Conservation (phyloP, 495 filamentous ascomycete species). For the Daldinia loculata region DNA sequence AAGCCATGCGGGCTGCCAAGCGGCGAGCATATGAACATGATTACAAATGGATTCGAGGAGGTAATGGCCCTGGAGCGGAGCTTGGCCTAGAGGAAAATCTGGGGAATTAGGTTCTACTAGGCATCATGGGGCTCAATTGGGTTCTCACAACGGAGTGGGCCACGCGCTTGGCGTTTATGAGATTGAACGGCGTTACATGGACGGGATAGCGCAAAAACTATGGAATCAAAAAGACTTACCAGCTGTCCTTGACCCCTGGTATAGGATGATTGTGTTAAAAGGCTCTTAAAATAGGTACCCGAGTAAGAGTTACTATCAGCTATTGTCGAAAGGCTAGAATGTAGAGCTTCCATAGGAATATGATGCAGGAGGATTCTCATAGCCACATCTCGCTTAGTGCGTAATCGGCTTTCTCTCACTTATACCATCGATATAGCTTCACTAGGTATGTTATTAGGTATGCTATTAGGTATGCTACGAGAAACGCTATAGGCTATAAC, state of each 20-base stretch:
- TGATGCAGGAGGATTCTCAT: slow-evolving; percentile 25
- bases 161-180: slow-evolving; percentile 39
- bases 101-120: slow-evolving; percentile 22
- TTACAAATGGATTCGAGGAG: slow-evolving; percentile 69
- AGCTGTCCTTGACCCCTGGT: slow-evolving; percentile 6
- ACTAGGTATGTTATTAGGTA: not conserved
- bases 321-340: slow-evolving; percentile 19
- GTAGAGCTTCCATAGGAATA: slow-evolving; percentile 36
- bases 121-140: slow-evolving; percentile 29
- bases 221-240: slow-evolving; percentile 17
- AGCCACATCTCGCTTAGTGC: slow-evolving; percentile 10
- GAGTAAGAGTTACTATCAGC: slow-evolving; percentile 9
- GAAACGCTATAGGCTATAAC: slow-evolving; percentile 19
- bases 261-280: slow-evolving; percentile 9
- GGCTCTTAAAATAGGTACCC: slow-evolving; percentile 22
- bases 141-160: slow-evolving; percentile 18
- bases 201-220: slow-evolving; percentile 29
- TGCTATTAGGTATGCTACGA: not conserved
- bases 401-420: slow-evolving; percentile 7
- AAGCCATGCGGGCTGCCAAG: slow-evolving; percentile 67
- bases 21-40: slow-evolving; percentile 63
- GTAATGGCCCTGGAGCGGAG: slow-evolving; percentile 56
- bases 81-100: slow-evolving; percentile 25
- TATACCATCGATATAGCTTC: slow-evolving; percentile 18
- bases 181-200: slow-evolving; percentile 40